Base-by-base conservation (phyloP, 75 land plant species). In the Selaginella moellendorffii region DNA sequence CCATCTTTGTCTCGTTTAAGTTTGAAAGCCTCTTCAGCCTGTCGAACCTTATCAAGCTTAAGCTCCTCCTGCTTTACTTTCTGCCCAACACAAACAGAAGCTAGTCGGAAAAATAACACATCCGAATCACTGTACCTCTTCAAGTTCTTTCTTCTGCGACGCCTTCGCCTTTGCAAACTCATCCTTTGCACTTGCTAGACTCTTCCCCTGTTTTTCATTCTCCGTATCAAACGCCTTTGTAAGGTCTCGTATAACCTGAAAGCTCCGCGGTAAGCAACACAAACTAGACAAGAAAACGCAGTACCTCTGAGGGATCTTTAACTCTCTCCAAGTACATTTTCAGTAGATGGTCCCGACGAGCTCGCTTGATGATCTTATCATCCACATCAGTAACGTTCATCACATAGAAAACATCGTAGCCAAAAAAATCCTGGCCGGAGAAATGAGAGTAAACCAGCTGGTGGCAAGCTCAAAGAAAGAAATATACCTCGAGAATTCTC, bases 301-400 rank as follows among this genome's bases (percentile, higher is more conserved):
- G 2, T 24, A 78, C 78, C 69, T 66, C 22, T 20, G 36, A 59
- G 19, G 65, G 23, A 26, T 77, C 58, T 25, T 61, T 46, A 29
- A 64, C 68, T 31, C 23, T 26, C 1, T 62, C 30, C 30, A 53
- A 24, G 42, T 67, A 78, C 28, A 75, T 51, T 9, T 69, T 69
- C 31, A 78, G 52, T 17, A 78, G 63, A 51, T 78, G 52, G 56
- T 78, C 74, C 22, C 78, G 51, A 28, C 80, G 65, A 14, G 80
- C 80, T 22, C 73, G 72, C 26, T 62, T 66, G 46, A 78, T 78
- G 46, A 78, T 78, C 61, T 78, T 78, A 36, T 78, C 80, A 28
- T 78, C 80, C 14, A 78, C 80, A 54, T 78, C 80, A 36, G 80
- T 78, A 27, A 78, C 73, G 29, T 78, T 78, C 80, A 78, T 78